Evolutionary conservation across 257 asterid species (phyloP), one percentile per base, ranked within the genome.

Genomic region (Rhazya stricta): DNA sequence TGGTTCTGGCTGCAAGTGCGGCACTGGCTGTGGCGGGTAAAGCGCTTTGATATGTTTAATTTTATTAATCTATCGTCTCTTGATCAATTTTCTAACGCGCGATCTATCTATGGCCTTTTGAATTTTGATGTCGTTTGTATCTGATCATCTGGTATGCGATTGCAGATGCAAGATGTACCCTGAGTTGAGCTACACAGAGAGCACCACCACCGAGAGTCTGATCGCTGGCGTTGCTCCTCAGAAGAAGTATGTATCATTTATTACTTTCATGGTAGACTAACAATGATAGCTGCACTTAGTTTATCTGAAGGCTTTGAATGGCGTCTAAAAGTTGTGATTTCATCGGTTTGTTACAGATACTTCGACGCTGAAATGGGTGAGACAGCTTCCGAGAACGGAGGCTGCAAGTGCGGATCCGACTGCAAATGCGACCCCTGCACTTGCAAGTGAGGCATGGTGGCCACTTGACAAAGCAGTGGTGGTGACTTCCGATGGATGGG

Each of bases 391-490:
- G 97, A 89, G 84, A 86, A 88, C 29, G 97, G 58, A 13, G 85
- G 97, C 10, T 94, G 98, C 97, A 89, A 91, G 87, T 94, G 98
- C 60, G 97, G 96, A 30, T 39, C 81, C 23, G 82, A 86, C 91
- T 94, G 98, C 96, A 87, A 71, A 68, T 94, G 98, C 87, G 27
- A 88, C 53, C 96, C 97, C 3, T 94, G 98, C 91, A 91, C 0
- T 41, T 94, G 98, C 90, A 89, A 91, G 67, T 90, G 93, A 91
- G 76, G n/a, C 3, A 67, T 45, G 53, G 50, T 16, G 8, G 7
- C 29, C 57, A 36, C 1, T 34, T 43, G 36, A 50, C 23, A n/a
- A 73, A 76, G 88, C 88, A 80, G 91, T 79, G 91, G 74, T 69
- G 69, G 32, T 61, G 41, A 46, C 70, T 50, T 29, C 4, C 13